These are phyloP conservation scores for Aspergillus wentii DNA, from an alignment of 495 filamentous ascomycete genomes.

Conservation along the genomic window DNA sequence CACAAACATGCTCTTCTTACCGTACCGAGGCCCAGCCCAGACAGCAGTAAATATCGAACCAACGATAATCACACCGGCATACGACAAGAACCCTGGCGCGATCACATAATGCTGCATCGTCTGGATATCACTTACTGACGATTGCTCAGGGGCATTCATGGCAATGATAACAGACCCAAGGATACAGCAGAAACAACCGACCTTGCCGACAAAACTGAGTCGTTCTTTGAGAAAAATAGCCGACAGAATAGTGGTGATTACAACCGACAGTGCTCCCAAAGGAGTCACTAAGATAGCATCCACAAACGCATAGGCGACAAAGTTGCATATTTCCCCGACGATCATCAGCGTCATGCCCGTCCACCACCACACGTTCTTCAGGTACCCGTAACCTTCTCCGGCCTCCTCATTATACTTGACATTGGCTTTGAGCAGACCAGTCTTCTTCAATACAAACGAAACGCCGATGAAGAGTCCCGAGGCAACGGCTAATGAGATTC, in stretches of 20 bases:
- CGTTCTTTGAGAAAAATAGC: slow-evolving; percentile 96
- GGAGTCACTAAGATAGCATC: slow-evolving; percentile 96
- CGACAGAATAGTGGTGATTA: slow-evolving; percentile 87
- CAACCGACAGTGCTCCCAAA: slow-evolving; percentile 89
- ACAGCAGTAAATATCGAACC: slow-evolving; percentile 67
- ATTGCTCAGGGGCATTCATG: slow-evolving; percentile 84
- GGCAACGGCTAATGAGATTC: slow-evolving; percentile 77
- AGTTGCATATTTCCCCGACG: slow-evolving; percentile 93
- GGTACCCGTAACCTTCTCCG: slow-evolving; percentile 95
- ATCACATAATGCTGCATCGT: slow-evolving; percentile 89
- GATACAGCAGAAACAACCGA: slow-evolving; percentile 93
- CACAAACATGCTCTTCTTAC: slow-evolving; percentile 95
- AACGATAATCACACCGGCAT: slow-evolving; percentile 78
- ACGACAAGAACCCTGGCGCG: slow-evolving; percentile 78
- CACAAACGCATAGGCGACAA: slow-evolving; percentile 94
- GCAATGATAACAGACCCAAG: slow-evolving; percentile 90
- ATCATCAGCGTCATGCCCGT: slow-evolving; percentile 96
- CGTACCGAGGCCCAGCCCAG: slow-evolving; percentile 85
- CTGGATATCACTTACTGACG: slow-evolving; percentile 82
- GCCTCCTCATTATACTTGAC: slow-evolving; percentile 95
- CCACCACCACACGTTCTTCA: slow-evolving; percentile 98
- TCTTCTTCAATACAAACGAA: slow-evolving; percentile 95
- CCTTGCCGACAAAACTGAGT: slow-evolving; percentile 90
- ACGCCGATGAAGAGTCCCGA: slow-evolving; percentile 93
- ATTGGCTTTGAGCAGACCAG: slow-evolving; percentile 85